phyloP scores from a whole-genome alignment of 1,284 basidiomycete species.

The Wolfiporia cocos region DNA sequence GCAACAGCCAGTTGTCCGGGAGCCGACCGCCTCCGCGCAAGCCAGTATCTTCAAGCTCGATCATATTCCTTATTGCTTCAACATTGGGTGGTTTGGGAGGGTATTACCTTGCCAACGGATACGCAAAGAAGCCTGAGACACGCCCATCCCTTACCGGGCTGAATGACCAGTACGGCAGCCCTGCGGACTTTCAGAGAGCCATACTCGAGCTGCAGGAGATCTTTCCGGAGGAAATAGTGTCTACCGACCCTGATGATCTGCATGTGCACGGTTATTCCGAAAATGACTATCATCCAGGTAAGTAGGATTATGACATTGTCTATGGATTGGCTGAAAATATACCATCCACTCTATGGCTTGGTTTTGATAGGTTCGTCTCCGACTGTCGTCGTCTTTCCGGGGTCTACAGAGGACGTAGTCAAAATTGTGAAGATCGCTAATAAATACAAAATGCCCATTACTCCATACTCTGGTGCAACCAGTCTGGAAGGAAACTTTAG shows the following conservation, averaged over 20 bases:
- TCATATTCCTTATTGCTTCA: background rate
- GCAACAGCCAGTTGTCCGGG: background rate
- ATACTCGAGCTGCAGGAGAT: slow-evolving; percentile 35
- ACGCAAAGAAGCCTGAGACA: background rate
- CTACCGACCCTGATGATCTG: slow-evolving; percentile 50
- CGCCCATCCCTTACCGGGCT: slow-evolving; percentile 9
- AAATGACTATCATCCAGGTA: slow-evolving; percentile 54
- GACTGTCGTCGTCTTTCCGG: slow-evolving; percentile 51
- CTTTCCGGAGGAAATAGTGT: slow-evolving; percentile 39
- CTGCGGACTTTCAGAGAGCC: slow-evolving; percentile 44
- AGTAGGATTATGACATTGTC: slow-evolving; percentile 6
- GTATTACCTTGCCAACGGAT: background rate
- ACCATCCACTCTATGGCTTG: background rate
- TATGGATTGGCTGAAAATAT: background rate
- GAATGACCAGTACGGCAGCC: slow-evolving; percentile 35
- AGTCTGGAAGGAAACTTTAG: slow-evolving; percentile 55
- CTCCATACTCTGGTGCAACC: slow-evolving; percentile 61
- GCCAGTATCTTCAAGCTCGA: background rate
- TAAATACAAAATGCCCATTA: slow-evolving; percentile 49
- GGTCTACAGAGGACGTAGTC: slow-evolving; percentile 54
- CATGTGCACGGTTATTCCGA: slow-evolving; percentile 51
- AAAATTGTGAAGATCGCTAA: slow-evolving; percentile 51
- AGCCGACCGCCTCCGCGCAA: background rate
- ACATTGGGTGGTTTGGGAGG: background rate
- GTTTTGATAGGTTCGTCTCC: slow-evolving; percentile 41